A percentile compares a stretch with the other conserved stretches of the same genome.
These are phyloP conservation scores for Funneliformis caledonium DNA, from an alignment of 371 early-diverging fungal species.

Conservation along the genomic window DNA sequence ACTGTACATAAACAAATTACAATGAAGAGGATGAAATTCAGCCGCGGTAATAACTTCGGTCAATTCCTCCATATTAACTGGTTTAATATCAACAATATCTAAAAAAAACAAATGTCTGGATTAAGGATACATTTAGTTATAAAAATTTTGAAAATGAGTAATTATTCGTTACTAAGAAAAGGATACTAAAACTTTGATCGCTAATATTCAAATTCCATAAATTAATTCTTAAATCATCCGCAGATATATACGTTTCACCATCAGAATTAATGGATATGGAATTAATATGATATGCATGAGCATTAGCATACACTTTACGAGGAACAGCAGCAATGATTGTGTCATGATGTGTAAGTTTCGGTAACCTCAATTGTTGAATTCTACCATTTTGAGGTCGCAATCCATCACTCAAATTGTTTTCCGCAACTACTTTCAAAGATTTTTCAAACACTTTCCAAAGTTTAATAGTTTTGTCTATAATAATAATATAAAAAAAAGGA, in stretches of 20 bases:
- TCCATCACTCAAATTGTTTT: slow-evolving; percentile 78
- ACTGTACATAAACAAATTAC: slow-evolving; percentile 97
- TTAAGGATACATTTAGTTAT: slow-evolving; percentile 1
- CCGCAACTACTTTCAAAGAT: slow-evolving; percentile 89
- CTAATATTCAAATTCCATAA: slow-evolving; percentile 96
- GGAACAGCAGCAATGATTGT: slow-evolving; percentile 95
- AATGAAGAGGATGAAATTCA: slow-evolving; percentile 95
- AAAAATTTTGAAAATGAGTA: neutral
- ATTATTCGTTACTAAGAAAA: neutral
- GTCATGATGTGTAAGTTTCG: slow-evolving; percentile 90
- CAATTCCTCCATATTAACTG: slow-evolving; percentile 98
- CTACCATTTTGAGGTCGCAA: slow-evolving; percentile 55
- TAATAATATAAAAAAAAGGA: neutral
- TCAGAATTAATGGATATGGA: slow-evolving; percentile 98
- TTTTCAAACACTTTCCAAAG: slow-evolving; percentile 99
- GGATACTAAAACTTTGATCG: slow-evolving; percentile 94
- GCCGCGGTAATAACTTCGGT: slow-evolving; percentile 99
- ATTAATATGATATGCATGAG: slow-evolving; percentile 99
- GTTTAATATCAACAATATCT: slow-evolving; percentile 99
- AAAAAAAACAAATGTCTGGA: neutral
- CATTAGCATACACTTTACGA: slow-evolving; percentile 94
- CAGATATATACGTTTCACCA: slow-evolving; percentile 95
- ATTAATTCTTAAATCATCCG: slow-evolving; percentile 98
- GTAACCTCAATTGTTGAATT: slow-evolving; percentile 68
- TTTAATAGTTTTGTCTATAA: slow-evolving; percentile 96